phyloP scores from a whole-genome alignment of 1,284 basidiomycete genomes.

The Fereydounia khargensis region DNA sequence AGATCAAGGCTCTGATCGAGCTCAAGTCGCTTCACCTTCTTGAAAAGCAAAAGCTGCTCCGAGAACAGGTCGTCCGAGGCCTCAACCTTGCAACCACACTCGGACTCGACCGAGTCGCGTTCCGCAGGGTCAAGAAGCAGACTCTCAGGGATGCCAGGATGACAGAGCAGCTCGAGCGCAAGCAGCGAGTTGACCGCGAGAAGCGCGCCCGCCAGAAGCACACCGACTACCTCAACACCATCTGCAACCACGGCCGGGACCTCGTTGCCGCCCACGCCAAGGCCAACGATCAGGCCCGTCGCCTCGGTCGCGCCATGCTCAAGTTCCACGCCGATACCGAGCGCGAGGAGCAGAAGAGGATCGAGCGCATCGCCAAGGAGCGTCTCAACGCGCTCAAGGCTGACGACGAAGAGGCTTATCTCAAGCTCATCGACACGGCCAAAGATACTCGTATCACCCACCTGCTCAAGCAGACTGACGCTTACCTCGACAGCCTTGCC shows the following conservation, averaged over 20 bases:
- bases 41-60: conserved; percentile 81
- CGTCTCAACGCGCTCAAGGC: conserved; percentile 96
- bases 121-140: conserved; percentile 83
- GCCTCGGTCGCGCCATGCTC: conserved; percentile 60
- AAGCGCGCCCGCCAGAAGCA: conserved; percentile 93
- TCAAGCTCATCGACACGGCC: conserved; percentile 97
- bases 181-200: conserved; percentile 88
- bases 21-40: conserved; percentile 87
- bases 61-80: conserved; percentile 81
- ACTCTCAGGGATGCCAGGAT: conserved; percentile 83
- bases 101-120: conserved; percentile 81
- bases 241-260: conserved; percentile 80
- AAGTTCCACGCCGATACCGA: conserved; percentile 62
- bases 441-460: conserved; percentile 99
- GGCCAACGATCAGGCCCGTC: conserved; percentile 59
- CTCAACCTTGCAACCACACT: conserved; percentile 87
- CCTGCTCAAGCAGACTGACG: conserved; percentile 87
- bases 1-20: conserved; percentile 87
- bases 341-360: conserved; percentile 65
- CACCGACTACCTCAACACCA: conserved; percentile 84
- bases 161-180: conserved; percentile 86
- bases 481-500: conserved; percentile 90
- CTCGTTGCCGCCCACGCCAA: conserved; percentile 68
- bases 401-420: conserved; percentile 98
- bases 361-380: conserved; percentile 94